These are phyloP conservation scores for Helenozyma rhizophorensis DNA, from an alignment of 805 yeast species.

Conservation along the genomic window DNA sequence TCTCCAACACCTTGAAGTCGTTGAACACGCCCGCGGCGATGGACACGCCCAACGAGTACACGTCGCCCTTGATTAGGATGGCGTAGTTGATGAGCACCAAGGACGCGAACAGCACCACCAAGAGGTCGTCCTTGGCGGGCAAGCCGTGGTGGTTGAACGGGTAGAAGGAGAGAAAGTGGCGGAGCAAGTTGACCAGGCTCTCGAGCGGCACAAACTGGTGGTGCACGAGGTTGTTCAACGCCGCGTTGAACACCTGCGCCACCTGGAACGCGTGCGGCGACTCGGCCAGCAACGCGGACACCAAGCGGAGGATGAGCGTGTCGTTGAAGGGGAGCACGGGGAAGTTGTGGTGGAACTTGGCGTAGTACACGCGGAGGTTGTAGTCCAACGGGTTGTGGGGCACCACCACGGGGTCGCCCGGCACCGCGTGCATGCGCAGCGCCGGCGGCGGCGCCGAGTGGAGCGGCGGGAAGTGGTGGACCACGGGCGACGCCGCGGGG, in stretches of 20 bases:
- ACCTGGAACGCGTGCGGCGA: conserved; percentile 28
- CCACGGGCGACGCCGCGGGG: not conserved
- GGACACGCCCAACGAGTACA: conserved; percentile 54
- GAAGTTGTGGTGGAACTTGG: conserved; percentile 39
- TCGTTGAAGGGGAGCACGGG: conserved; percentile 42
- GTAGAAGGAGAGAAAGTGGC: conserved; percentile 31
- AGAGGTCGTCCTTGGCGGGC: conserved; percentile 19
- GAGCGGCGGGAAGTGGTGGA: not conserved
- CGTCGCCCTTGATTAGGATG: conserved; percentile 55
- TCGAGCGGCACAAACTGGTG: conserved; percentile 28
- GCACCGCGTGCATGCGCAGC: not conserved
- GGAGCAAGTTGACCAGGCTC: conserved; percentile 32
- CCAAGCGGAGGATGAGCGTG: conserved; percentile 14
- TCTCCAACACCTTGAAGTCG: conserved; percentile 51
- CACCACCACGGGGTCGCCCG: not conserved
- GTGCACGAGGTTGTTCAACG: conserved; percentile 37
- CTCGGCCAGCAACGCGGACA: conserved; percentile 8
- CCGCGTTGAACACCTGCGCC: conserved; percentile 37
- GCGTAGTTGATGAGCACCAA: conserved; percentile 47
- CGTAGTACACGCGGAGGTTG: conserved; percentile 31
- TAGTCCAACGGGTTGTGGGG: conserved; percentile 8
- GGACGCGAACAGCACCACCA: conserved; percentile 26
- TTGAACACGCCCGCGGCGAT: conserved; percentile 27
- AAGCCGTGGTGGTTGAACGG: conserved; percentile 21
- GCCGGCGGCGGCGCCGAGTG: not conserved